Evolutionary conservation across 805 yeast genomes (phyloP), one percentile per base, ranked within the genome.

Genomic region (Saccharomycopsis amapae): DNA sequence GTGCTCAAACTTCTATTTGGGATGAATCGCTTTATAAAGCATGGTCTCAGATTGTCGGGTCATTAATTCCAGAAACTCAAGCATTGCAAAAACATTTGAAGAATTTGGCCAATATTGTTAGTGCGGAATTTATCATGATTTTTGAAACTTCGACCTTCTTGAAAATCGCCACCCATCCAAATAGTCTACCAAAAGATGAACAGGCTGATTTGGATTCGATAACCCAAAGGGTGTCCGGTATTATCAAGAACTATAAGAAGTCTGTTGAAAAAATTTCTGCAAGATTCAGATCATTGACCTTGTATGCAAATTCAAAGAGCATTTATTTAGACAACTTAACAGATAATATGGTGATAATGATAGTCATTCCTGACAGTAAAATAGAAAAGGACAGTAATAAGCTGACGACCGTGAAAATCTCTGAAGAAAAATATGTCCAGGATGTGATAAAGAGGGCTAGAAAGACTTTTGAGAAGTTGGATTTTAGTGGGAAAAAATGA

Each of bases 21-120:
- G 97, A 90, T 65, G 97, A 90, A 62, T 79, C 90, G 58, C 68
- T 90, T 48, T 93, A 90, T 62, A 89, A 85, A 62, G 98, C 98
- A 1, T 93, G 98, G 98, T 85, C 96, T 2, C 85, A 81, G 41
- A 90, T 93, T 49, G 97, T 93, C 30, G 89, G 97, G 59, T 84
- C 96, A 1, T 71, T 93, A 54, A 90, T 93, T 47, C 97, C 98
- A 12, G 90, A 93, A 58, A 89, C 90, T 76, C 72, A 77, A 32
- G 65, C 79, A 13, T 84, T 87, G 58, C 90, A 90, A 62, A 75
- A 75, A 48, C 83, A 85, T 58, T 68, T 93, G 49, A 65, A 79
- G 39, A 80, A 78, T 55, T 76, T 93, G 58, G 85, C 88, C 53
- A 68, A 73, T 20, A 75, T 85, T 15, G 66, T 88, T 46, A 81